A percentile compares a stretch with the other conserved stretches of the same genome.
Conservation (phyloP, 2,329 filamentous ascomycete species). For the Elsinoe fawcettii region DNA sequence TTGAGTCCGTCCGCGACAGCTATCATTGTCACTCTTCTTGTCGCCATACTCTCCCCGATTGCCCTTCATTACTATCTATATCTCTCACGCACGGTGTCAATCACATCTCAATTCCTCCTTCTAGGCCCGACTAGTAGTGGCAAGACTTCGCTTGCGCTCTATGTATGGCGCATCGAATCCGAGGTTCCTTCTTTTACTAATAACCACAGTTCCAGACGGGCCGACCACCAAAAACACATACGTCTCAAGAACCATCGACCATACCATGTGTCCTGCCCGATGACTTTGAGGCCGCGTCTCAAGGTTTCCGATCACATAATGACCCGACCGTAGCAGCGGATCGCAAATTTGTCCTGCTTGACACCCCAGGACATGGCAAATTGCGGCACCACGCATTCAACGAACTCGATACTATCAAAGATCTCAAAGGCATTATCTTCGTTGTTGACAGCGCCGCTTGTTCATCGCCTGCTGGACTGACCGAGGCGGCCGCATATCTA, state of each 20-base stretch:
- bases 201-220: constrained; percentile 46
- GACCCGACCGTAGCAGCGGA: constrained; percentile 53
- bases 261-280: constrained; percentile 50
- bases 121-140: constrained; percentile 74
- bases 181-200: not conserved
- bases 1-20: constrained; percentile 39
- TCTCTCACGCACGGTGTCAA: constrained; percentile 56
- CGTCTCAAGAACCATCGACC: constrained; percentile 53
- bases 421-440: constrained; percentile 70
- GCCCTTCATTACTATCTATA: constrained; percentile 71
- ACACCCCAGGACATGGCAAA: constrained; percentile 95
- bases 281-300: constrained; percentile 45
- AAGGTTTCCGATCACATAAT: constrained; percentile 57
- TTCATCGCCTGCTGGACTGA: constrained; percentile 44
- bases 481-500: constrained; percentile 72
- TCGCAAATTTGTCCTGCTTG: constrained; percentile 67
- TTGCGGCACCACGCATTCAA: constrained; percentile 63
- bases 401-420: constrained; percentile 39
- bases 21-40: constrained; percentile 59
- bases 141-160: constrained; percentile 80
- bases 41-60: constrained; percentile 67
- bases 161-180: constrained; percentile 41
- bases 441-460: constrained; percentile 63
- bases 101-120: constrained; percentile 69
- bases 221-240: constrained; percentile 49